Evolutionary conservation across 495 filamentous ascomycete genomes (phyloP).

Genomic region (Aspergillus biplanus): DNA sequence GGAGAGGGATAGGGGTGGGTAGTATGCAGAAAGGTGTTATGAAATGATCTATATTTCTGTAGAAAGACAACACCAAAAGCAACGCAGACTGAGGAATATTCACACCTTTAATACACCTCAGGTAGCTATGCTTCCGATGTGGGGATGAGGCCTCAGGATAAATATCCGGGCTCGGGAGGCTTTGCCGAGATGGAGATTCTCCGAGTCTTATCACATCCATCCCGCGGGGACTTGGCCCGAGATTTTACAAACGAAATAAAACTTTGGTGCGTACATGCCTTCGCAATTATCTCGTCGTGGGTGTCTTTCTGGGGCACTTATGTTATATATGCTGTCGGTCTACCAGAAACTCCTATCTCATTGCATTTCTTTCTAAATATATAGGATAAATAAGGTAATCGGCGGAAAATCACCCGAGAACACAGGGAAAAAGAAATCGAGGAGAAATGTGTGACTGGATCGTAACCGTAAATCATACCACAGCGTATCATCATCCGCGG

Average conservation of each 20-base stretch:
- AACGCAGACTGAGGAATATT: not conserved
- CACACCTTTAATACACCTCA: not conserved
- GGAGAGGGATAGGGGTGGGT: no score
- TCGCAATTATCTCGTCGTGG: not conserved
- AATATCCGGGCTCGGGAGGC: constrained; percentile 22
- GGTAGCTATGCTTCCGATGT: constrained; percentile 10
- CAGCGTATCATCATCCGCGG: not conserved
- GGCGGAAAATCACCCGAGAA: not conserved
- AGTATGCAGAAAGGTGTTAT: no score
- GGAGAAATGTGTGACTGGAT: constrained; percentile 8
- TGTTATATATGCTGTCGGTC: no score
- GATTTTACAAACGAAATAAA: not conserved
- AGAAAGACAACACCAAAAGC: not conserved
- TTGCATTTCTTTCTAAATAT: not conserved
- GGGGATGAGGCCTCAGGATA: constrained; percentile 17
- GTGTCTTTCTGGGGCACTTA: no score
- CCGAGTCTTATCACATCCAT: not conserved
- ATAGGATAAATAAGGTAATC: not conserved
- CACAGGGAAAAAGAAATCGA: not conserved
- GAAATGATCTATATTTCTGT: no score
- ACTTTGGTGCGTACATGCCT: not conserved
- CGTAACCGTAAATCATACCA: constrained; percentile 5
- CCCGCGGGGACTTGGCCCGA: constrained; percentile 9
- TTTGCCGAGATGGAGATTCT: constrained; percentile 16
- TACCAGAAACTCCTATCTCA: not conserved